Percentiles rank a stretch among this genome's conserved stretches.
phyloP scores from a whole-genome alignment of 2,329 filamentous ascomycete genomes.

The Akanthomyces dipterigenus region DNA sequence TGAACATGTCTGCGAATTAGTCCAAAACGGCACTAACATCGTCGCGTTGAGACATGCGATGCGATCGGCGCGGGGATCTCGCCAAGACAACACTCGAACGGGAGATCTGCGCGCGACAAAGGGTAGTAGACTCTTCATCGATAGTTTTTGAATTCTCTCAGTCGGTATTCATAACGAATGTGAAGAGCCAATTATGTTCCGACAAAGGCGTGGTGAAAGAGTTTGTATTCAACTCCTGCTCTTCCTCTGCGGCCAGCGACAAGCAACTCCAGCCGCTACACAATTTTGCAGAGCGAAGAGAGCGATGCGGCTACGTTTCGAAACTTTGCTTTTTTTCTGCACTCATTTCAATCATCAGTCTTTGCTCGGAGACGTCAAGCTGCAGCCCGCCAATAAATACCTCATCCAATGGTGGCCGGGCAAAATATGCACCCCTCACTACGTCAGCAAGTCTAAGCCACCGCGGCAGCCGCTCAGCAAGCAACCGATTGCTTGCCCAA shows the following conservation, averaged over 20 bases:
- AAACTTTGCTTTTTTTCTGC: neutral
- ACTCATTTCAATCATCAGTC: neutral
- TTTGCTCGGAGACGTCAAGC: neutral
- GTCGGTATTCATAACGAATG: neutral
- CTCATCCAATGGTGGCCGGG: constrained; percentile 2
- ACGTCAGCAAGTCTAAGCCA: constrained; percentile 1
- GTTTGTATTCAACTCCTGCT: neutral
- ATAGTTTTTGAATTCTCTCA: no score
- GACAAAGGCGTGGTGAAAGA: no score
- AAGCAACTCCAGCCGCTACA: neutral
- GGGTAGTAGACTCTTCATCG: no score
- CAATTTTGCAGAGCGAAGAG: neutral
- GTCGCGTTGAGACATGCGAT: neutral
- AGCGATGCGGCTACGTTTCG: neutral
- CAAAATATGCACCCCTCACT: constrained; percentile 6
- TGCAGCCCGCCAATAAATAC: neutral
- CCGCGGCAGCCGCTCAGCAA: neutral
- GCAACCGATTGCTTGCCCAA: neutral
- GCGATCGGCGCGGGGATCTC: neutral
- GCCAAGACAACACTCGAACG: neutral
- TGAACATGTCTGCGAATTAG: neutral
- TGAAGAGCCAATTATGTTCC: neutral
- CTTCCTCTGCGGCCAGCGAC: neutral
- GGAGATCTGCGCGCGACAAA: neutral
- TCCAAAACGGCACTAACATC: no score